Evolutionary conservation across 257 asterid genomes (phyloP).

Genomic region (Buddleja alternifolia): DNA sequence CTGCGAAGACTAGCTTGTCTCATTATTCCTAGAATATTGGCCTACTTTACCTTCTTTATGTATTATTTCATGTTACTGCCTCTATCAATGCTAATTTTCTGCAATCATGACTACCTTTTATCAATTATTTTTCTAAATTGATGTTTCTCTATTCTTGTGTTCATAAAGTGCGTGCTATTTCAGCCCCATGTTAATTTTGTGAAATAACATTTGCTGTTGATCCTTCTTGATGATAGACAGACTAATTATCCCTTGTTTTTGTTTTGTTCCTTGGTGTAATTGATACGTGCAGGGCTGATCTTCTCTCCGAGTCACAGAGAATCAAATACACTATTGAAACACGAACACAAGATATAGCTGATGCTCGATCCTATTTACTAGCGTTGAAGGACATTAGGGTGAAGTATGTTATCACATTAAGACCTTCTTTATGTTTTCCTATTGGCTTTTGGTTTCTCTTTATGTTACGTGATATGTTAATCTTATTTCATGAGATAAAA

Average conservation of each 20-base stretch:
- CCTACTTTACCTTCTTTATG: background rate
- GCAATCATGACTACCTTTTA: conserved; percentile 4
- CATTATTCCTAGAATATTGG: background rate
- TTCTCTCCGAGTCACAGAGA: conserved; percentile 87
- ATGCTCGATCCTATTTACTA: conserved; percentile 83
- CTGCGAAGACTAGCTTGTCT: background rate
- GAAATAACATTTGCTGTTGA: background rate
- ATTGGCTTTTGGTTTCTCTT: background rate
- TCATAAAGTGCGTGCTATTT: background rate
- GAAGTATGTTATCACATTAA: conserved; percentile 62
- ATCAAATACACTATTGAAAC: conserved; percentile 77
- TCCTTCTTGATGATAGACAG: background rate
- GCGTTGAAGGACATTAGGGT: conserved; percentile 79
- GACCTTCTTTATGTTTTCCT: conserved; percentile 14
- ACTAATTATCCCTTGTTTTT: background rate
- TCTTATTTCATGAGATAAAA: conserved; percentile 2
- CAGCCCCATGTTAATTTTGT: background rate
- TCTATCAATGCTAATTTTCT: background rate
- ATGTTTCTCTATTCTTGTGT: background rate
- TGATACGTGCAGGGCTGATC: conserved; percentile 69
- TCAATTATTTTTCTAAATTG: background rate
- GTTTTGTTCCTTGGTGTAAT: background rate
- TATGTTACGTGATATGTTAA: background rate
- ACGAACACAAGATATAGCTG: conserved; percentile 79
- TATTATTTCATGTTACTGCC: too few species aligned